phyloP scores from a whole-genome alignment of 2,329 filamentous ascomycete species.

The Aspergillus terreus region DNA sequence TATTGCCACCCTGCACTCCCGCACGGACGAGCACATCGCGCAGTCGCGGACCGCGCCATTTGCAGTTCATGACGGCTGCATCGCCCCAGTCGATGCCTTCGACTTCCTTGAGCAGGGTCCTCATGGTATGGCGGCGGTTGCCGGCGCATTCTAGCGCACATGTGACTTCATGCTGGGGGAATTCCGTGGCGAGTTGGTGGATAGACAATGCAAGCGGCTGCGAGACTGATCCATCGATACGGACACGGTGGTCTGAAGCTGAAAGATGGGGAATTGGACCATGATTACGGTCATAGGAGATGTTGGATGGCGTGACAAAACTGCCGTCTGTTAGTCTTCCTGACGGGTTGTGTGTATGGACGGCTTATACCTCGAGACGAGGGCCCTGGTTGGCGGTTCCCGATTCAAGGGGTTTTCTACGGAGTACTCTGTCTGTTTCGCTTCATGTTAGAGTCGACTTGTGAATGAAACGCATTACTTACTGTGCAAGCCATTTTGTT shows the following conservation, averaged over 20 bases:
- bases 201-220: conserved; percentile 45
- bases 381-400: conserved; percentile 26
- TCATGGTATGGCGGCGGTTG: conserved; percentile 59
- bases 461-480: neutral
- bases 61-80: conserved; percentile 59
- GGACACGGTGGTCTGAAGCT: conserved; percentile 40
- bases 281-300: conserved; percentile 58
- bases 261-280: conserved; percentile 50
- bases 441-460: neutral
- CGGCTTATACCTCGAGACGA: conserved; percentile 24
- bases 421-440: conserved; percentile 16
- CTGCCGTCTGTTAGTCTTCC: conserved; percentile 20
- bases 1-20: conserved; percentile 32
- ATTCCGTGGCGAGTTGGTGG: conserved; percentile 43
- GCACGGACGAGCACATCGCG: conserved; percentile 50
- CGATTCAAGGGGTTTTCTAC: conserved; percentile 30
- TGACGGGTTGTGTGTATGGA: too few species aligned
- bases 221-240: conserved; percentile 49
- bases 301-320: conserved; percentile 51
- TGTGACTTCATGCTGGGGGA: conserved; percentile 53
- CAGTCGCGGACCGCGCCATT: conserved; percentile 53
- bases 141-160: conserved; percentile 59
- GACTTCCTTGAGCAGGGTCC: conserved; percentile 57
- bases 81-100: conserved; percentile 59
- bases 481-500: neutral